Conservation (phyloP, 2,329 filamentous ascomycete species). For the Tricladium varicosporioides region DNA sequence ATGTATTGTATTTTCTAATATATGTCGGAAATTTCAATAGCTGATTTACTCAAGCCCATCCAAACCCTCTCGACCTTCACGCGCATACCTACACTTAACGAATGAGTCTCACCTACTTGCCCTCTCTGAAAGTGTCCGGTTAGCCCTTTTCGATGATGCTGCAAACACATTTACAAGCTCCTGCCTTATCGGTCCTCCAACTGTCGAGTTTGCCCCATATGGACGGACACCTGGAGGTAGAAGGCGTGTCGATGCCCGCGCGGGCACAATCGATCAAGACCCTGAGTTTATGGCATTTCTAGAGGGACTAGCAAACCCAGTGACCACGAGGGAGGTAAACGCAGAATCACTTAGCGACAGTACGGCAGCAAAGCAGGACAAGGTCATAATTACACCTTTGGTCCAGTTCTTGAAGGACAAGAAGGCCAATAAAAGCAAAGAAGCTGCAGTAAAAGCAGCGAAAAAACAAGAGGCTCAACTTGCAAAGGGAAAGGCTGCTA, state of each 20-base stretch:
- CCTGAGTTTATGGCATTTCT: conserved; percentile 94
- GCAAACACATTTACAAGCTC: conserved; percentile 71
- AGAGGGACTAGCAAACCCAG: conserved; percentile 75
- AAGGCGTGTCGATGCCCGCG: conserved; percentile 74
- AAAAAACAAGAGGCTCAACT: conserved; percentile 49
- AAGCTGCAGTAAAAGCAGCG: conserved; percentile 51
- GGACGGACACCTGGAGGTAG: conserved; percentile 77
- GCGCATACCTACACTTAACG: conserved; percentile 81
- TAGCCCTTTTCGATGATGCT: conserved; percentile 74
- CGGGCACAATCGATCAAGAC: conserved; percentile 95
- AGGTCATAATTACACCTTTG: conserved; percentile 79
- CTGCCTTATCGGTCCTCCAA: conserved; percentile 74
- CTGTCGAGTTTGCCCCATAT: conserved; percentile 79
- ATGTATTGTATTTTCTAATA: conserved; percentile 34
- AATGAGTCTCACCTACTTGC: conserved; percentile 64
- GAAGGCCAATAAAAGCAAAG: conserved; percentile 72
- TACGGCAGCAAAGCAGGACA: conserved; percentile 40
- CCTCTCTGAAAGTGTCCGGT: conserved; percentile 69
- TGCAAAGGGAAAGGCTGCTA: conserved; percentile 51
- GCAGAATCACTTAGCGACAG: conserved; percentile 38
- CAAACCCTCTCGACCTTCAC: conserved; percentile 77
- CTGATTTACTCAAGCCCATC: conserved; percentile 56
- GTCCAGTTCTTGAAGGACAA: conserved; percentile 90
- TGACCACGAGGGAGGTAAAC: conserved; percentile 46
- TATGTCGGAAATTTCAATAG: conserved; percentile 12